Conservation (phyloP, 1,284 basidiomycete genomes). For the Volvariella volvacea region DNA sequence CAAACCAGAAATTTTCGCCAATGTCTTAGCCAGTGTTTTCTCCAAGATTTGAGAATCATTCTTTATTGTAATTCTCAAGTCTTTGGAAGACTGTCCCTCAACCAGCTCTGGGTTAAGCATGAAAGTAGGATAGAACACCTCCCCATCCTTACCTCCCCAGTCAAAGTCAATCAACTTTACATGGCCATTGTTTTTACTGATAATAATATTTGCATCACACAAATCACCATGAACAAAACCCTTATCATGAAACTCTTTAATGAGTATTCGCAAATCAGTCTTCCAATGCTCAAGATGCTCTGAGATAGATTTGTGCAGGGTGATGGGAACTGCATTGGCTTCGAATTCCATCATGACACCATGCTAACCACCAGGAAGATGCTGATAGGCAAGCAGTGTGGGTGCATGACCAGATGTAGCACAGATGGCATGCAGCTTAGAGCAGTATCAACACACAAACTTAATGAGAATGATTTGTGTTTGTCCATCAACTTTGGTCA, state of each 20-base stretch:
- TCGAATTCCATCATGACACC: conserved; percentile 17
- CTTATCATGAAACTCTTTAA: conserved; percentile 12
- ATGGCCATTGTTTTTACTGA: conserved; percentile 8
- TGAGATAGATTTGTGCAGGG: neutral
- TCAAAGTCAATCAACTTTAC: conserved; percentile 16
- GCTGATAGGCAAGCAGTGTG: conserved; percentile 13
- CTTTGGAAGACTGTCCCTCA: conserved; percentile 9
- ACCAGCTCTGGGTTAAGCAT: conserved; percentile 13
- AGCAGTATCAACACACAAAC: conserved; percentile 12
- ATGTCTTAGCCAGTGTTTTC: conserved; percentile 4
- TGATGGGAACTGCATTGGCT: conserved; percentile 5
- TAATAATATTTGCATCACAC: conserved; percentile 14
- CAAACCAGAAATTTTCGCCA: neutral
- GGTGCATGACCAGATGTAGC: conserved; percentile 13
- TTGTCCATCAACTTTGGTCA: neutral
- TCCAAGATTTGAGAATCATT: conserved; percentile 11
- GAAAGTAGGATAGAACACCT: conserved; percentile 12
- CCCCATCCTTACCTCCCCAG: conserved; percentile 16
- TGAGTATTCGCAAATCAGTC: conserved; percentile 9
- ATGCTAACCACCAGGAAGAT: conserved; percentile 18
- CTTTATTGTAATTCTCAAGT: conserved; percentile 12
- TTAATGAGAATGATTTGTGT: conserved; percentile 9
- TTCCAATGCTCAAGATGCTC: conserved; percentile 7
- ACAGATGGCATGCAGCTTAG: conserved; percentile 14
- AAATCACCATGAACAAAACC: conserved; percentile 16